Percentiles rank a stretch among this genome's conserved stretches.
Conservation (phyloP, 768 basidiomycete species). For the Coprinopsis strossmayeri region DNA sequence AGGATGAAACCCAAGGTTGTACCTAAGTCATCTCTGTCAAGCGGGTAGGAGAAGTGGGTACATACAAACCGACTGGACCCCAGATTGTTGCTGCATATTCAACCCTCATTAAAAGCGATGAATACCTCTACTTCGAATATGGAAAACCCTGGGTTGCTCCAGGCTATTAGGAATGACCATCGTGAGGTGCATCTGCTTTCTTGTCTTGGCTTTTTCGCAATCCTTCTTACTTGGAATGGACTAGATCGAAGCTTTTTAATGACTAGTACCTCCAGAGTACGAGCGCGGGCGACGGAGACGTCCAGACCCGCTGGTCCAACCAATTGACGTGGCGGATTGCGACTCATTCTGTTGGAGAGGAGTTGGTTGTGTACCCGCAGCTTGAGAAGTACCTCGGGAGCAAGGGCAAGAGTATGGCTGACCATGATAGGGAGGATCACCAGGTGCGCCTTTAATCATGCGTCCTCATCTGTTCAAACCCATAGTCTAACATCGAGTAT, state of each 20-base stretch:
- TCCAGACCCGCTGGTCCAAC: conserved; percentile 45
- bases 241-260: conserved; percentile 56
- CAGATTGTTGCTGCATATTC: no score
- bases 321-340: conserved; percentile 59
- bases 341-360: conserved; percentile 54
- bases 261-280: conserved; percentile 41
- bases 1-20: no score
- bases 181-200: conserved; percentile 4
- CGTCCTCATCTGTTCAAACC: neutral
- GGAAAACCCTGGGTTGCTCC: no score
- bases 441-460: conserved; percentile 26
- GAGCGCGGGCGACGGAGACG: conserved; percentile 34
- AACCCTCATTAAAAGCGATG: no score
- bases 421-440: conserved; percentile 52
- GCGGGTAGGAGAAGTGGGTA: no score
- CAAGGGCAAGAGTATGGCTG: conserved; percentile 42
- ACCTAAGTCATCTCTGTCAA: no score
- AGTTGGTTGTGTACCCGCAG: conserved; percentile 58
- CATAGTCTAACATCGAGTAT: neutral
- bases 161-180: conserved; percentile 12
- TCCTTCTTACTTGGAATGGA: no score
- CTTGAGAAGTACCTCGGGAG: conserved; percentile 52
- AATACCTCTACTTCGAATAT: no score
- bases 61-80: no score
- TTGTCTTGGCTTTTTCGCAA: neutral